Evolutionary conservation across 148 eudicot species (phyloP), one percentile per base, ranked within the genome.

Genomic region (Talinum fruticosum): DNA sequence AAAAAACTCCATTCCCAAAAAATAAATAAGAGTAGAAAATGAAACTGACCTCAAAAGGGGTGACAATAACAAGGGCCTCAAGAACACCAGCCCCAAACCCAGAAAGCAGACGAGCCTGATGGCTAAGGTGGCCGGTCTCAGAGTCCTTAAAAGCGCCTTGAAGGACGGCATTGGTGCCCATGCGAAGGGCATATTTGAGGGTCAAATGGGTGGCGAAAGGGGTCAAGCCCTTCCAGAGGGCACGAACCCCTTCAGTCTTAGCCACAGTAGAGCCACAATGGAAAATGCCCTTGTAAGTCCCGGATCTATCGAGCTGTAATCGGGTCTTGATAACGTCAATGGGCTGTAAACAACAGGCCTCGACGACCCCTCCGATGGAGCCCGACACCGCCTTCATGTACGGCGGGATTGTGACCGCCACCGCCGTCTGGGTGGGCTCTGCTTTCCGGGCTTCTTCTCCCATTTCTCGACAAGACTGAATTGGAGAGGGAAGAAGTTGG

Each of bases 51-150:
- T 94, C 98, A 77, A 94, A 94, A 0, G 64, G 98, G 30, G 98
- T 94, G 67, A 94, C 98, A 83, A 94, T 87, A 53, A 87, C 91
- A 35, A 94, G 97, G 51, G 98, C 98, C 77, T 94, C 98, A 37
- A 94, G 90, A 54, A 92, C 98, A 44, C 98, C 98, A 29, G 98
- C 97, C 0, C 96, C 93, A 41, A 94, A 94, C 8, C 98, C 98
- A 38, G 98, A 83, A 29, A 87, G 10, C 10, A 94, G 30, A 38
- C 98, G 73, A 5, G 86, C 93, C 16, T 71, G 77, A 71, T 88
- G 68, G 38, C 88, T 88, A 24, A 94, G 45, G 1, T 81, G 53
- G 28, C 98, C 97, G 24, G 97, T 89, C n/a, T 87, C 32, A 38
- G 82, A 24, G 57, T 94, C 92, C 87, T 86, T 94, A 33, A 94